Evolutionary conservation across 495 filamentous ascomycete genomes (phyloP), one percentile per base, ranked within the genome.

Genomic region (Cercophora sp.): DNA sequence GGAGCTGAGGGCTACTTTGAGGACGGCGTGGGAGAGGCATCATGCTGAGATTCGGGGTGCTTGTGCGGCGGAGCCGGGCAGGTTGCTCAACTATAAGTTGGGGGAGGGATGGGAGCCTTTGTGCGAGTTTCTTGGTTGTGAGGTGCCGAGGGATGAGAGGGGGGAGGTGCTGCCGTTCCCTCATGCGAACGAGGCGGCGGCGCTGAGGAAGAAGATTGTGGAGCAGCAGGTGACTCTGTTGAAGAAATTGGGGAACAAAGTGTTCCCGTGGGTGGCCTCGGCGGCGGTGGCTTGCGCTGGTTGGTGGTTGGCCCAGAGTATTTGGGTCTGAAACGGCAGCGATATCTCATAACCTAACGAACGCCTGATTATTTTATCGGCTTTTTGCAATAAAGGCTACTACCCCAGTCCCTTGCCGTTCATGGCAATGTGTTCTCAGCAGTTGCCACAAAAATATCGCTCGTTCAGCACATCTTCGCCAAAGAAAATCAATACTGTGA

Each of bases 31-130:
- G 52, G 45, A 46, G 18, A 39, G 55, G 13, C 62, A 70, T 46
- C 60, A 64, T 32, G 59, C 53, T 0, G 54, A 66, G 27, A 56
- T 75, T 5, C 1, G 35, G 4, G 35, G 25, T 4, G 34, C 43
- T 19, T 57, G 44, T 18, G 10, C 66, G 32, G 70, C 68, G n/a
- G 63, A 62, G 0, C 48, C 52, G 65, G 70, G 45, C 40, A 63
- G 34, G 44, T 46, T 72, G 63, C 54, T 79, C 36, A 65, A 77
- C 48, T 74, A 70, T 45, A 58, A 66, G 27, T 48, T 76, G 1
- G 66, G 54, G 24, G 64, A 71, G 36, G 76, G 76, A 5, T 79
- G 75, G 74, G 70, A 51, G 51, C 73, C 74, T 4, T 51, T 79
- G 13, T 78, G 76, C 51, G 43, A 67, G 37, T 73, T 72, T 49